Percentiles rank a stretch among this genome's conserved stretches.
phyloP scores from a whole-genome alignment of 2,329 filamentous ascomycete species.

The Penicillium occitanis region DNA sequence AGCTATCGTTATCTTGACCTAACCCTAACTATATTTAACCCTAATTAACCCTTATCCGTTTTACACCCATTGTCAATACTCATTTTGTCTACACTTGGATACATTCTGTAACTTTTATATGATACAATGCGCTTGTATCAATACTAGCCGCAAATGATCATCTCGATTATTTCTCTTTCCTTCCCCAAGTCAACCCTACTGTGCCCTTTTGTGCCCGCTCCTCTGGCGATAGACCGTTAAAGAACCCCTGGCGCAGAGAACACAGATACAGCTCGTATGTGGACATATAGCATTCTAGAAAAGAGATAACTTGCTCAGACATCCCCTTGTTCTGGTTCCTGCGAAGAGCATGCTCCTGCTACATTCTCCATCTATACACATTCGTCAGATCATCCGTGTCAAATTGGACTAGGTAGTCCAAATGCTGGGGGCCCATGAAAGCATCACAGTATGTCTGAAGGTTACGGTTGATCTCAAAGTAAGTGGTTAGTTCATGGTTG shows the following conservation, averaged over 20 bases:
- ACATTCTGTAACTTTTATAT: neutral
- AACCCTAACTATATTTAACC: neutral
- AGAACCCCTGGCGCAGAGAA: conserved; percentile 22
- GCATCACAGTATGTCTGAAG: neutral
- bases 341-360: neutral
- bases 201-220: neutral
- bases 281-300: conserved; percentile 25
- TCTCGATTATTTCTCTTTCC: neutral
- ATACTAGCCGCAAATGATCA: neutral
- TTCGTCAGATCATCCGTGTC: neutral
- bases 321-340: neutral
- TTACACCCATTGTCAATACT: neutral
- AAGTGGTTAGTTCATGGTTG: neutral
- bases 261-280: conserved; percentile 27
- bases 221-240: conserved; percentile 16
- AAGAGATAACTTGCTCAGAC: conserved; percentile 24
- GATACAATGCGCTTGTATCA: neutral
- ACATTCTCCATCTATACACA: neutral
- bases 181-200: neutral
- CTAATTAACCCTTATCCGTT: neutral
- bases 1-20: no score
- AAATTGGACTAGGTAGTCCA: neutral
- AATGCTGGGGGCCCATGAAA: neutral
- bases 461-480: neutral
- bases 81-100: neutral